Percentiles rank a stretch among this genome's conserved stretches.
phyloP scores from a whole-genome alignment of 2,329 filamentous ascomycete genomes.

The Hypoxylon sp. region DNA sequence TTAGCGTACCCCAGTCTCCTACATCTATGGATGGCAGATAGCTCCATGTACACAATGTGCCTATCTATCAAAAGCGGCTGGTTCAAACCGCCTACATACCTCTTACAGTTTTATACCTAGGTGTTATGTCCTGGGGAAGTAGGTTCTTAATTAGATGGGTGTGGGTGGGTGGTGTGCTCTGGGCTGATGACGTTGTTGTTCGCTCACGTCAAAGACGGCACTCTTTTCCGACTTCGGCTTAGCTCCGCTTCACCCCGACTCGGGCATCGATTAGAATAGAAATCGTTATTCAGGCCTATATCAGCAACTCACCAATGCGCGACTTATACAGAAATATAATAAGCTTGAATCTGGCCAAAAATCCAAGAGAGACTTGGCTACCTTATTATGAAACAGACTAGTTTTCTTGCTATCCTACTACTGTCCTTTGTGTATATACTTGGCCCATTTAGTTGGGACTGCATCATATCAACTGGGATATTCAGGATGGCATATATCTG shows the following conservation, averaged over 20 bases:
- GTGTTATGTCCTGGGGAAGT: background rate
- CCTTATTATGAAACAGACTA: background rate
- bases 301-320: background rate
- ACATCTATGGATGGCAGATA: background rate
- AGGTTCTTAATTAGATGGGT: background rate
- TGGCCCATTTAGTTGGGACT: background rate
- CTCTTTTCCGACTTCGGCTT: conserved; percentile 20
- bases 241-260: conserved; percentile 8
- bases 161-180: background rate
- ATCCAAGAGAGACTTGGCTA: background rate
- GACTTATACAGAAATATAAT: background rate
- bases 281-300: background rate
- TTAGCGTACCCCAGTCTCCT: conserved; percentile 9
- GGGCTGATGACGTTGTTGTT: conserved; percentile 27
- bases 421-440: background rate
- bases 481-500: background rate
- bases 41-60: background rate
- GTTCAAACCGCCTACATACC: background rate
- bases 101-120: background rate
- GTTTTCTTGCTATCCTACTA: background rate
- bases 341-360: background rate
- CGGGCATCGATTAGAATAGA: background rate
- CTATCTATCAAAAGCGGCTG: background rate
- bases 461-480: conserved; percentile 3
- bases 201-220: conserved; percentile 11